These are phyloP conservation scores for Aureobasidium leucospermi DNA, from an alignment of 2,329 filamentous ascomycete species.

Conservation along the genomic window DNA sequence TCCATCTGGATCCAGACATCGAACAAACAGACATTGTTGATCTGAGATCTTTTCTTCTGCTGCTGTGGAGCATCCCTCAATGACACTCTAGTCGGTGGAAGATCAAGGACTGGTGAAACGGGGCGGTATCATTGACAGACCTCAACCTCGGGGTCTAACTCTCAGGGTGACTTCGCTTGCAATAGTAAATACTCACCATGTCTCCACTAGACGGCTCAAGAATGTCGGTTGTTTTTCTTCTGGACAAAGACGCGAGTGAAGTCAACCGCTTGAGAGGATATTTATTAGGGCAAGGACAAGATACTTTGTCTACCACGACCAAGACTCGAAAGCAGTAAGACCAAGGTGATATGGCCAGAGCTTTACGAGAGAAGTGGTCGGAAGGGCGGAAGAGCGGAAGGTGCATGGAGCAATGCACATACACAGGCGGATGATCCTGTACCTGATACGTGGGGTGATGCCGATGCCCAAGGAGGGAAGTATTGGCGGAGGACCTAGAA, in stretches of 20 bases:
- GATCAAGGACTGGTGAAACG: neutral
- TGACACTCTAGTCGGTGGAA: neutral
- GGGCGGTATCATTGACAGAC: neutral
- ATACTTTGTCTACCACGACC: neutral
- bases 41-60: neutral
- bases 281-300: neutral
- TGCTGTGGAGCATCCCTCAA: neutral
- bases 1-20: neutral
- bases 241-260: neutral
- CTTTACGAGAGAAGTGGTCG: neutral
- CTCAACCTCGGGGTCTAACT: neutral
- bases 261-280: neutral
- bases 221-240: neutral
- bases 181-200: neutral
- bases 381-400: neutral
- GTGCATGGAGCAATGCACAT: neutral
- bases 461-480: neutral
- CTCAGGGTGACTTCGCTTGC: neutral
- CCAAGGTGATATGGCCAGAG: neutral
- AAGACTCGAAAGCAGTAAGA: neutral
- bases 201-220: neutral
- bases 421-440: neutral
- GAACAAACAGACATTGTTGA: neutral
- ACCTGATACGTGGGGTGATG: conserved; percentile 10
- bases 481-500: neutral